phyloP scores from a whole-genome alignment of 2,329 filamentous ascomycete species.

The Aureobasidium sp. region DNA sequence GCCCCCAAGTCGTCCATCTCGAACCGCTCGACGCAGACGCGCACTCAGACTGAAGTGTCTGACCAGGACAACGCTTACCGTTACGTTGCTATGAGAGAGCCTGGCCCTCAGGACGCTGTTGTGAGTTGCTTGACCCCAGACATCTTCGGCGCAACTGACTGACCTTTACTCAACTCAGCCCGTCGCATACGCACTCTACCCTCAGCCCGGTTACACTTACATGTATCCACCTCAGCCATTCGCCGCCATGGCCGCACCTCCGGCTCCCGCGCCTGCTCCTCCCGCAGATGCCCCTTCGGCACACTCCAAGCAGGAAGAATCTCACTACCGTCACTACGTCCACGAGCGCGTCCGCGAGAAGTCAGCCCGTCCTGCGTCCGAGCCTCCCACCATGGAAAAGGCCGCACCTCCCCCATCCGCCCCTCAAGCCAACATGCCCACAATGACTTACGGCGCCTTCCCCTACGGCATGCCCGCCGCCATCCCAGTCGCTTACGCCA shows the following conservation, averaged over 20 bases:
- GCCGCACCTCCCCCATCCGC: neutral
- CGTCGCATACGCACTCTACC: conserved; percentile 5
- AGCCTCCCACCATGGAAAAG: neutral
- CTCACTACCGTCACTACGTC: neutral
- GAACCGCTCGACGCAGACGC: neutral
- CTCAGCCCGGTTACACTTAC: conserved; percentile 6
- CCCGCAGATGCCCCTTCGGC: neutral
- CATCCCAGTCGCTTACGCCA: conserved; percentile 4
- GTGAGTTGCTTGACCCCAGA: neutral
- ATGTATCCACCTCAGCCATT: neutral
- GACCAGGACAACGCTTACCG: conserved; percentile 9
- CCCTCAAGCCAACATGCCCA: neutral
- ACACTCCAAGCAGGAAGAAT: neutral
- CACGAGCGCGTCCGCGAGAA: neutral
- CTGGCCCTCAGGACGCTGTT: conserved; percentile 8
- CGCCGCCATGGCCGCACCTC: neutral
- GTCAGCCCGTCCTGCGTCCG: neutral
- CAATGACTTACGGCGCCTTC: neutral
- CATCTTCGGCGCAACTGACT: neutral
- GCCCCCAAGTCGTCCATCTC: conserved; percentile 9
- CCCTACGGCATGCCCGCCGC: neutral
- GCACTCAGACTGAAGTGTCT: neutral
- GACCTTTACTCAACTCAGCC: conserved; percentile 1
- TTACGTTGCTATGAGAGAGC: conserved; percentile 14
- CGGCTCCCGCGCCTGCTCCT: neutral